Evolutionary conservation across 1,284 basidiomycete species (phyloP).

Genomic region (Leccinum subfulvum): DNA sequence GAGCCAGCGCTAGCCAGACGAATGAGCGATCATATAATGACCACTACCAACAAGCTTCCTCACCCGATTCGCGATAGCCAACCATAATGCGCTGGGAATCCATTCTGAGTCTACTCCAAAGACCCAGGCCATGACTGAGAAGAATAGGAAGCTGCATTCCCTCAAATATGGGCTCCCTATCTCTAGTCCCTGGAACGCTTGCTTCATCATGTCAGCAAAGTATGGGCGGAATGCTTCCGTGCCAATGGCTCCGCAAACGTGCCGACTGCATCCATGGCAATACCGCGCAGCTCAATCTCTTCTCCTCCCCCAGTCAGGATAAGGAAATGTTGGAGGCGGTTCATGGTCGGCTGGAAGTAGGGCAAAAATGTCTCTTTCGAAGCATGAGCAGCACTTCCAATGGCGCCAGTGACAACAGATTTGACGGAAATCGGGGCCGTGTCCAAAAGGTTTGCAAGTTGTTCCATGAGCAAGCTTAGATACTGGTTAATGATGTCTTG

Average conservation of each 20-base stretch:
- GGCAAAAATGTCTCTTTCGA: constrained; percentile 90
- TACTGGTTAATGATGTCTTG: constrained; percentile 91
- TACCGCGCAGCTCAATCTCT: constrained; percentile 93
- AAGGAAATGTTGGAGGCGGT: constrained; percentile 84
- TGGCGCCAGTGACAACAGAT: constrained; percentile 95
- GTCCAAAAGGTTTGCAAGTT: constrained; percentile 86
- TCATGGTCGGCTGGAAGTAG: constrained; percentile 94
- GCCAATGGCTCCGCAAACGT: constrained; percentile 98
- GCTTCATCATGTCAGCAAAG: constrained; percentile 94
- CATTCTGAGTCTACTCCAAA: constrained; percentile 48
- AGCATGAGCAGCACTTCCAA: constrained; percentile 98
- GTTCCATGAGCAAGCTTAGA: constrained; percentile 93
- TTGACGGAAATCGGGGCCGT: constrained; percentile 86
- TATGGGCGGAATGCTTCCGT: constrained; percentile 93
- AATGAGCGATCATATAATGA: background rate
- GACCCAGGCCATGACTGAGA: constrained; percentile 95
- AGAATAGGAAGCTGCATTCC: constrained; percentile 98
- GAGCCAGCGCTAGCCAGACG: constrained; percentile 72
- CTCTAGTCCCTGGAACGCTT: constrained; percentile 88
- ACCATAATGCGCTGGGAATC: constrained; percentile 71
- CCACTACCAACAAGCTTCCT: background rate
- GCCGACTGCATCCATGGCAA: constrained; percentile 97
- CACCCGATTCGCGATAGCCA: constrained; percentile 79
- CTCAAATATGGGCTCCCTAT: constrained; percentile 86
- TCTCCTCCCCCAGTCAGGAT: constrained; percentile 82